Conservation (phyloP, 1,139 yeast genomes). For the Geotrichum klebahnii region DNA sequence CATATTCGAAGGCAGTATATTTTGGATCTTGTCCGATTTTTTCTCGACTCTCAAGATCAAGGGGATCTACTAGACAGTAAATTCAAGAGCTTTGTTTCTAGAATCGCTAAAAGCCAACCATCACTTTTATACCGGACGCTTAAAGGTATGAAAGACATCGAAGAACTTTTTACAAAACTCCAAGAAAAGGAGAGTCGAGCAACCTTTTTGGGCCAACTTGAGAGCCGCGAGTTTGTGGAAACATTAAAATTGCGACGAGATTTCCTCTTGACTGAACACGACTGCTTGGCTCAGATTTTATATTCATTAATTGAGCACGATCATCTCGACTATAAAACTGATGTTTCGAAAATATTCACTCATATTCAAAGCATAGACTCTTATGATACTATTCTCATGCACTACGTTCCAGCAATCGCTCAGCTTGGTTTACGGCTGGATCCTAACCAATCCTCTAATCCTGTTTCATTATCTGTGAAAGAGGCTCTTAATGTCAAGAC, state of each 20-base stretch:
- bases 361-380: conserved; percentile 47
- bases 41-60: conserved; percentile 38
- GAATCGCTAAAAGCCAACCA: conserved; percentile 19
- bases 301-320: conserved; percentile 26
- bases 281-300: conserved; percentile 61
- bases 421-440: conserved; percentile 18
- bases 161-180: conserved; percentile 51
- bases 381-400: conserved; percentile 59
- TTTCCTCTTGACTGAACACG: conserved; percentile 64
- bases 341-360: conserved; percentile 44
- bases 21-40: conserved; percentile 62
- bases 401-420: conserved; percentile 51
- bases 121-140: conserved; percentile 40
- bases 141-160: conserved; percentile 55
- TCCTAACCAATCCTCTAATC: conserved; percentile 18
- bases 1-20: conserved; percentile 68
- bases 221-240: conserved; percentile 51
- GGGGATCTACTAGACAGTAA: conserved; percentile 10
- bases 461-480: conserved; percentile 4
- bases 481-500: conserved; percentile 10
- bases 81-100: conserved; percentile 16
- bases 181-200: conserved; percentile 54
- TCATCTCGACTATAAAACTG: conserved; percentile 43
- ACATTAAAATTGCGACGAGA: conserved; percentile 57
- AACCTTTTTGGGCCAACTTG: conserved; percentile 50